These are phyloP conservation scores for Crithidia acanthocephali DNA, from an alignment of 208 protist genomes.

Conservation along the genomic window DNA sequence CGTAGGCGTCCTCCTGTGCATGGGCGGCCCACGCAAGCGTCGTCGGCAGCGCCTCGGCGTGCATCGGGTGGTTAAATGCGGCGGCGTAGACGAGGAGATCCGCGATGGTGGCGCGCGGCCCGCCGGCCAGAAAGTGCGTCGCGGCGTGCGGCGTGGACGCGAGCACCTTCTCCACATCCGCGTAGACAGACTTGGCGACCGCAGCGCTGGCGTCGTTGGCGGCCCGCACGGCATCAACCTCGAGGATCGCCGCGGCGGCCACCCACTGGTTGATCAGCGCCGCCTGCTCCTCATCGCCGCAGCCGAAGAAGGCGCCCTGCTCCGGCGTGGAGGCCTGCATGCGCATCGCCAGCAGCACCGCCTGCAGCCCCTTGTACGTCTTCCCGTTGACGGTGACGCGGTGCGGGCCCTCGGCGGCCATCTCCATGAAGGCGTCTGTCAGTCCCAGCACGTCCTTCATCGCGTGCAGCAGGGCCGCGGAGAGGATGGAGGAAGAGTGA, in stretches of 20 bases:
- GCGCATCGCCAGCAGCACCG: slow-evolving; percentile 43
- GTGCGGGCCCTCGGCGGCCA: slow-evolving; percentile 27
- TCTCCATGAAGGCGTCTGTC: slow-evolving; percentile 15
- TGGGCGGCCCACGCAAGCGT: slow-evolving; percentile 48
- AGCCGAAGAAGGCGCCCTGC: slow-evolving; percentile 42
- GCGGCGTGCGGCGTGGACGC: slow-evolving; percentile 25
- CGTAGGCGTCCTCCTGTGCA: slow-evolving; percentile 45
- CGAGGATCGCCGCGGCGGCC: slow-evolving; percentile 36
- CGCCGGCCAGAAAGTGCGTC: slow-evolving; percentile 51
- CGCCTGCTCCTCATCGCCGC: slow-evolving; percentile 31
- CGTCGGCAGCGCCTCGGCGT: slow-evolving; percentile 35
- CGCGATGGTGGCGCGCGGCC: slow-evolving; percentile 59
- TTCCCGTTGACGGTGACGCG: slow-evolving; percentile 28
- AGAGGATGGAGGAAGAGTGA: slow-evolving; percentile 33
- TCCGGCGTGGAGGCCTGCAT: slow-evolving; percentile 26
- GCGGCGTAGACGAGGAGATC: slow-evolving; percentile 79
- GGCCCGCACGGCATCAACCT: slow-evolving; percentile 27
- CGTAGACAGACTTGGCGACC: slow-evolving; percentile 45
- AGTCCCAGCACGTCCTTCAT: slow-evolving; percentile 31
- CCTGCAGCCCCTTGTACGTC: slow-evolving; percentile 37
- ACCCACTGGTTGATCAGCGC: slow-evolving; percentile 73
- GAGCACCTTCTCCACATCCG: slow-evolving; percentile 55
- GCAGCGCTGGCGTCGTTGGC: slow-evolving; percentile 26
- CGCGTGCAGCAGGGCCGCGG: slow-evolving; percentile 37
- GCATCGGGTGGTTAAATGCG: slow-evolving; percentile 44